Evolutionary conservation across 306 rosid species (phyloP), one percentile per base, ranked within the genome.

Genomic region (Fagus crenata): DNA sequence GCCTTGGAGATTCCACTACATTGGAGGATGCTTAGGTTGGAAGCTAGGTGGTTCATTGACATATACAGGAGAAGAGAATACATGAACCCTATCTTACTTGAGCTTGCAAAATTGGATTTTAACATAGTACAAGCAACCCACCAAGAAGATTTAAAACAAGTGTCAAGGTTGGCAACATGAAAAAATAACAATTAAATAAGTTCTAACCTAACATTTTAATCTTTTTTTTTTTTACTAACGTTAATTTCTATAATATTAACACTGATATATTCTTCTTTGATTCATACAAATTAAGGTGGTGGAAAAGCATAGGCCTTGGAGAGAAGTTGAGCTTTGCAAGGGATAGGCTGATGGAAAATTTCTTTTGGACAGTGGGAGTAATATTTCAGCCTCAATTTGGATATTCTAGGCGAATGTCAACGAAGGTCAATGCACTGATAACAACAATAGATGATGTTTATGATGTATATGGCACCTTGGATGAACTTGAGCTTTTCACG

Each of bases 1-100:
- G 80, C 86, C 58, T 77, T 85, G 36, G 80, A 82, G 77, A 65
- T 85, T 49, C 89, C 86, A 8, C 31, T 82, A 7, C 80, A 77
- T 41, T 82, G 86, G 89, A 72, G 88, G 59, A 71, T 85, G 75
- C 64, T 4, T 15, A 78, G 85, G 43, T 70, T 76, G 18, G 80
- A 82, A 3, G 4, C 71, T 1, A 63, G 61, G 0, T 83, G 86
- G 82, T 82, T 74, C 74, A 69, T 82, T 69, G 74, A 82, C 41
- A 22, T 73, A 3, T 82, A 77, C 1, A 74, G 60, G 8, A 73
- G 36, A 1, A 53, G 5, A 36, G 1, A 40, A 5, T 22, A 76
- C 4, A 7, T 6, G 74, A 76, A 31, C 37, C 68, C 67, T 11
- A 17, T 6, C 53, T 37, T 76, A 12, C 74, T 67, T 54, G 39